Evolutionary conservation across 2,329 filamentous ascomycete species (phyloP), one percentile per base, ranked within the genome.

Genomic region (Colletotrichum orbiculare): DNA sequence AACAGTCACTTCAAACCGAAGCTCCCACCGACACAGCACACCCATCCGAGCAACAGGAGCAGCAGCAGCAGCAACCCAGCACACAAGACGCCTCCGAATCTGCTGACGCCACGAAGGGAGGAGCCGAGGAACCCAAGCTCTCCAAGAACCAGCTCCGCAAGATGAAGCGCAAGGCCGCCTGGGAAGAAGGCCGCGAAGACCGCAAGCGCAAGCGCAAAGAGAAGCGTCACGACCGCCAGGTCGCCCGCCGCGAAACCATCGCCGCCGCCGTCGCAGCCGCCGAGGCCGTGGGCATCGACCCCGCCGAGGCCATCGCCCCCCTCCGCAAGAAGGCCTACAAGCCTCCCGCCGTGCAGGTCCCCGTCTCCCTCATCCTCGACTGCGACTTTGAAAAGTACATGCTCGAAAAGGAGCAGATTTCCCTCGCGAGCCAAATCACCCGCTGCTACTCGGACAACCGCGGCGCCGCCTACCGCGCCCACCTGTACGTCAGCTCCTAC

Each of bases 301-400:
- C 78, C 46, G 69, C 67, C 47, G 69, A 70, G 8, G 72, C 76
- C 2, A 69, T 73, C 39, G 48, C 63, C 1, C 59, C 63, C 12
- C 52, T 47, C 12, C 46, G 25, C 25, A 74, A 74, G 60, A 75
- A 74, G 73, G 79, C 75, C 67, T 74, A 73, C 50, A 72, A 71
- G 46, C 68, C 65, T 69, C 71, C 68, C 71, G 67, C 60, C 68
- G 80, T 83, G 53, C 86, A 88, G 60, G 85, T 96, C 0, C 94
- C 94, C 2, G 81, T 98, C 25, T 87, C 92, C 0, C 81, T 99
- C 69, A 83, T 99, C 64, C 81, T 99, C 68, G 96, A 99, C 80
- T 98, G 95, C 78, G 89, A 92, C 69, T 99, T 96, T 75, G 94
- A 99, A 76, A 83, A 91, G 46, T 86, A 94, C 73, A 99, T 99